These are phyloP conservation scores for Rubus idaeus DNA, from an alignment of 306 rosid genomes.

Conservation along the genomic window DNA sequence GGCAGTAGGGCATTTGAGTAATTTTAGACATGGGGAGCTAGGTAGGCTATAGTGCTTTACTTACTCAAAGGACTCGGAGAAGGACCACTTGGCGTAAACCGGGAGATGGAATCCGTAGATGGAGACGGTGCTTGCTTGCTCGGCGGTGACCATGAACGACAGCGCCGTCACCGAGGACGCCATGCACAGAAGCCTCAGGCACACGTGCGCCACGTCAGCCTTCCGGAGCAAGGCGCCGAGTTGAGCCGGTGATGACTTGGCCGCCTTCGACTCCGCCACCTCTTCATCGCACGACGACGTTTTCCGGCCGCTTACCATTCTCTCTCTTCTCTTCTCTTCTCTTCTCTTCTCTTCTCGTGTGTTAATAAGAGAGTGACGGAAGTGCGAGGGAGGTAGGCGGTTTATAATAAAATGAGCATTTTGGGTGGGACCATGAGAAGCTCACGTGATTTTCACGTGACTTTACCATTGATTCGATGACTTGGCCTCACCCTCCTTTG, in stretches of 20 bases:
- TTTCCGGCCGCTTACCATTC: conserved; percentile 51
- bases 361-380: background rate
- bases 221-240: conserved; percentile 26
- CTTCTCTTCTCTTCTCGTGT: background rate
- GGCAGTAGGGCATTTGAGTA: conserved; percentile 3
- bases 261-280: conserved; percentile 35
- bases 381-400: background rate
- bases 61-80: conserved; percentile 69
- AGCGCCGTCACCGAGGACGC: conserved; percentile 48
- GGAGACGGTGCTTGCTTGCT: conserved; percentile 47
- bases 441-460: too few species aligned
- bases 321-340: background rate
- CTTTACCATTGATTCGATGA: too few species aligned
- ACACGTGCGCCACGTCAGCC: conserved; percentile 44
- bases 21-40: background rate
- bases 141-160: conserved; percentile 72
- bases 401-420: too few species aligned
- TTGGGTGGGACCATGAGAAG: too few species aligned
- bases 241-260: background rate
- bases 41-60: background rate
- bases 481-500: too few species aligned
- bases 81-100: conserved; percentile 78
- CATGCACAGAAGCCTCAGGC: conserved; percentile 54
- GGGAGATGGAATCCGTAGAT: conserved; percentile 65
- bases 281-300: conserved; percentile 32